Base-by-base conservation (phyloP, 805 yeast species). In the Barnettozyma californica region DNA sequence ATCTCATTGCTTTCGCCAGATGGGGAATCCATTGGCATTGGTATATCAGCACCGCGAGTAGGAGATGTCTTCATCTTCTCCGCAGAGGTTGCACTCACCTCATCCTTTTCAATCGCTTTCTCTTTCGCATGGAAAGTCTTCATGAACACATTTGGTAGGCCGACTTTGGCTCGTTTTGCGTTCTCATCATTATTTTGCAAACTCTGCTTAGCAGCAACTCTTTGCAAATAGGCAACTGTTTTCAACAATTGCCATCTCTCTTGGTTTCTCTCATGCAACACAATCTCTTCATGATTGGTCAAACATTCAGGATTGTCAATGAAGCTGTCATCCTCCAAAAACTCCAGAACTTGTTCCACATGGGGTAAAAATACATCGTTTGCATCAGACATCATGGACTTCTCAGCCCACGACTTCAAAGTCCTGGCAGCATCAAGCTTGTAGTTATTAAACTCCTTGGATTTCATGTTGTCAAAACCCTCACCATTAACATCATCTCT, bases 241-340 rank as follows among this genome's bases (percentile, higher is more conserved):
- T 85, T 87, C 58, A 87, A 67, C 71, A 87, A 75, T 38, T 74
- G 70, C 89, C 91, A 84, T 60, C 87, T 76, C 60, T 81, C 84
- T 38, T 64, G 68, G 59, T 80, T 77, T 52, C 77, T 61, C 41
- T 66, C 71, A 16, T 68, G 57, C 18, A 77, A 62, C 1, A 67
- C 44, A 1, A 66, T 57, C 34, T 73, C 76, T 10, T 69, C 65
- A 21, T 74, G 75, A 46, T 61, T 60, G 27, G 68, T 70, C 52
- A 66, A 43, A 25, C 44, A 14, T 50, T 46, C 34, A 7, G 61
- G 55, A 62, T 72, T 60, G 26, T 62, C 61, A 40, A 67, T 57
- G 14, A 59, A 48, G 8, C 57, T 57, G 20, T 76, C 79, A 36
- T 72, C 68, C 21, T 73, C 72, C 51, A 87, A 68, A 54, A 83